Conservation (phyloP, 2,329 filamentous ascomycete genomes). For the Aspergillus aculeatus region DNA sequence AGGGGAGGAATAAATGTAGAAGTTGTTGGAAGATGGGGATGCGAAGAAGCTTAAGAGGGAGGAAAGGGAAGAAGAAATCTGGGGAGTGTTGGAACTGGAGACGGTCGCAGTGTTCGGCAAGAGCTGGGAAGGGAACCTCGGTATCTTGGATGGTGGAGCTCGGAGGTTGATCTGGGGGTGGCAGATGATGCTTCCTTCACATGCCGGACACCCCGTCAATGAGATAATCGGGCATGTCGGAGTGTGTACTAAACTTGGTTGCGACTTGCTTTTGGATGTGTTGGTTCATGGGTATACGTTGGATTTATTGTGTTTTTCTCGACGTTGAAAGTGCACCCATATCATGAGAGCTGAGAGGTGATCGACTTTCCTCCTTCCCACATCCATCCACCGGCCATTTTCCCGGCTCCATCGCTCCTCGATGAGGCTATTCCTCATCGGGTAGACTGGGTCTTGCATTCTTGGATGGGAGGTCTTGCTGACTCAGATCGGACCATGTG, state of each 20-base stretch:
- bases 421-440: neutral
- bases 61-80: constrained; percentile 24
- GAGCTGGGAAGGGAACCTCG: constrained; percentile 29
- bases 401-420: neutral
- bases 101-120: constrained; percentile 33
- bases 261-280: neutral
- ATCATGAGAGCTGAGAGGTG: neutral
- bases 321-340: neutral
- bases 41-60: constrained; percentile 11
- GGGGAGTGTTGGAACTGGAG: constrained; percentile 14
- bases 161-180: constrained; percentile 23
- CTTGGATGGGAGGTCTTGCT: neutral
- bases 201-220: constrained; percentile 28
- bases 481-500: neutral
- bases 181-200: constrained; percentile 32
- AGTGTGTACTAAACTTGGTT: neutral
- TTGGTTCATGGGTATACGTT: neutral
- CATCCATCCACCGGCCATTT: neutral
- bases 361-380: neutral
- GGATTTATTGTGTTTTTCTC: neutral
- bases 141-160: constrained; percentile 27
- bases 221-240: neutral
- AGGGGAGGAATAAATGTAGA: constrained; percentile 8
- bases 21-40: constrained; percentile 5
- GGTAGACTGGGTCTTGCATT: neutral